Evolutionary conservation across 805 yeast genomes (phyloP).

Genomic region (Schizosaccharomyces octosporus): DNA sequence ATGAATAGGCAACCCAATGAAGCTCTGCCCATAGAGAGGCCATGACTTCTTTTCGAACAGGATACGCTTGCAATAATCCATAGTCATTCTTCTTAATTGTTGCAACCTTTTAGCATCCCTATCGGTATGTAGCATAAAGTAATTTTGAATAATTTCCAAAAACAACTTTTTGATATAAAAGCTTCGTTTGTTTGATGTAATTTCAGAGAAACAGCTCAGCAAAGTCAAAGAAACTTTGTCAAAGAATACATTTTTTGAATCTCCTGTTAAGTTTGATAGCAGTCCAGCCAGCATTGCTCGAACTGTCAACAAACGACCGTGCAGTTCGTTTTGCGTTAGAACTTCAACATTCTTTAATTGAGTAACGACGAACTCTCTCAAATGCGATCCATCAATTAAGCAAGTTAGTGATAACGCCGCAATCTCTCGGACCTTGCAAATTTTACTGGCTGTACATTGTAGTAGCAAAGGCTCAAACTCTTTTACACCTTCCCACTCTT

Average conservation of each 20-base stretch:
- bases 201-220: conserved; percentile 2
- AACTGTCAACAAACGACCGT: conserved; percentile 34
- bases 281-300: conserved; percentile 6
- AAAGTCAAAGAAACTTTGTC: background rate
- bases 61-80: conserved; percentile 3
- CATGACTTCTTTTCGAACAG: conserved; percentile 2
- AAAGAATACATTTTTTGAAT: background rate
- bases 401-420: conserved; percentile 48
- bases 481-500: background rate
- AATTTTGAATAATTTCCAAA: background rate
- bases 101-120: background rate
- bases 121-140: background rate
- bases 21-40: background rate
- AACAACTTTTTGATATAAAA: background rate
- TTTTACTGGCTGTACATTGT: conserved; percentile 24
- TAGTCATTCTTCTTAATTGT: background rate
- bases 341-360: conserved; percentile 11
- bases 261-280: background rate
- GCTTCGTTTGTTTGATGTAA: background rate
- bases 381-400: conserved; percentile 17
- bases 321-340: conserved; percentile 23
- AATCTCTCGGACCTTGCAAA: conserved; percentile 76
- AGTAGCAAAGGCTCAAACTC: conserved; percentile 19
- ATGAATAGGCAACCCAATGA: background rate
- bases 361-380: conserved; percentile 12